Conservation (phyloP, 768 basidiomycete genomes). For the Termitomyces sp. region DNA sequence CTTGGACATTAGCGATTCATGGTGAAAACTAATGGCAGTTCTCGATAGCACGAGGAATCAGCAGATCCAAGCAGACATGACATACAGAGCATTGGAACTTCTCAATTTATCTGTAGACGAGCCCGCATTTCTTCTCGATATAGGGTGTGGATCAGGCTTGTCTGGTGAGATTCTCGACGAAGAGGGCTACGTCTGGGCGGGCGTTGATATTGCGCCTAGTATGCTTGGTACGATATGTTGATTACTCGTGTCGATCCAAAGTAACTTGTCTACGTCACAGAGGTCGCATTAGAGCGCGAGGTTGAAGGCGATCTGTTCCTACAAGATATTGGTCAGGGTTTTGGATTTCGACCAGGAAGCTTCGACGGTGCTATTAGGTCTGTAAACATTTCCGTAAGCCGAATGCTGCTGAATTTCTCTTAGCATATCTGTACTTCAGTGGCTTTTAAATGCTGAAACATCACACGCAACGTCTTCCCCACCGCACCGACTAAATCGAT, state of each 20-base stretch:
- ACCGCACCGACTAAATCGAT: constrained; percentile 78
- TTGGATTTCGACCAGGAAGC: constrained; percentile 93
- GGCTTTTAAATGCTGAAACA: constrained; percentile 96
- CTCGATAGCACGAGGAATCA: constrained; percentile 83
- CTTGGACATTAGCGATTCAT: constrained; percentile 15
- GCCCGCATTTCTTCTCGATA: constrained; percentile 86
- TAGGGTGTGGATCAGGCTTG: constrained; percentile 96
- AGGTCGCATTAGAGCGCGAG: constrained; percentile 93
- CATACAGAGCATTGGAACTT: constrained; percentile 90
- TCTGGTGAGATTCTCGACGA: constrained; percentile 97
- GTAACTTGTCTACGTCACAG: constrained; percentile 34
- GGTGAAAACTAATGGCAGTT: constrained; percentile 15
- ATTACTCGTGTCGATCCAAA: neutral
- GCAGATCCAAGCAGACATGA: constrained; percentile 97
- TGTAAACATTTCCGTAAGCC: constrained; percentile 6
- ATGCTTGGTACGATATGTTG: constrained; percentile 78
- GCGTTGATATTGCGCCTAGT: constrained; percentile 91
- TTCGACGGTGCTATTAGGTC: constrained; percentile 98
- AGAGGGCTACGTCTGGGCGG: constrained; percentile 89
- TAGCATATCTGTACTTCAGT: constrained; percentile 98
- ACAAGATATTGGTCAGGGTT: constrained; percentile 97
- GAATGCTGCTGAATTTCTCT: neutral
- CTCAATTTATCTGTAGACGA: constrained; percentile 77
- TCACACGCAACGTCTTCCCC: constrained; percentile 87
- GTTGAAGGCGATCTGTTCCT: constrained; percentile 95